Evolutionary conservation across 2,329 filamentous ascomycete species (phyloP).

Genomic region (Sporothrix phasma): DNA sequence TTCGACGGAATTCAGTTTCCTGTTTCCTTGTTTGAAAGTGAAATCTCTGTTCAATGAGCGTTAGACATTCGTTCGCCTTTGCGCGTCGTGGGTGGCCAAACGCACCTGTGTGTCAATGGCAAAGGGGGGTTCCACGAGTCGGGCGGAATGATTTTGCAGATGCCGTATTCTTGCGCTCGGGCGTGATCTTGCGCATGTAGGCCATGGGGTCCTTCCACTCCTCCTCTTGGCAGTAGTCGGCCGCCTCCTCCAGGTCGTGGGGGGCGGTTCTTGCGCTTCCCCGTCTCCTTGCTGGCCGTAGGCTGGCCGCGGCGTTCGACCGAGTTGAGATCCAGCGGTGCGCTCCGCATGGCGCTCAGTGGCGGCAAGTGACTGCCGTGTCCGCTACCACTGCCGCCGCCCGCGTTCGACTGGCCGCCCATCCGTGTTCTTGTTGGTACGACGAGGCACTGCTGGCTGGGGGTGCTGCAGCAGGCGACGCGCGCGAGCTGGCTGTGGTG

Average conservation of each 20-base stretch:
- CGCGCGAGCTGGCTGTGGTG: conserved; percentile 40
- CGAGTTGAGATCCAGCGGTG: conserved; percentile 70
- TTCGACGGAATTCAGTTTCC: conserved; percentile 94
- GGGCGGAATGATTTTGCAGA: conserved; percentile 92
- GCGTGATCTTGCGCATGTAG: conserved; percentile 84
- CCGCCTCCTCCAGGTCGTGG: conserved; percentile 79
- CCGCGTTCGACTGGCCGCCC: conserved; percentile 37
- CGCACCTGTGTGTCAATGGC: conserved; percentile 93
- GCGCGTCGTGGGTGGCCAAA: background rate
- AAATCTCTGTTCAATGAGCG: conserved; percentile 55
- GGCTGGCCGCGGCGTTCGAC: conserved; percentile 86
- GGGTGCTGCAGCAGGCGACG: conserved; percentile 37
- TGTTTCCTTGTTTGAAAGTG: conserved; percentile 95
- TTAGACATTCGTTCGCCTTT: background rate
- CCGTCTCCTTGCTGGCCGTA: conserved; percentile 62
- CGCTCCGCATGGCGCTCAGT: conserved; percentile 46
- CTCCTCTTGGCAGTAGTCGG: conserved; percentile 80
- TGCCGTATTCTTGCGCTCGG: conserved; percentile 81
- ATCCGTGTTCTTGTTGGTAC: conserved; percentile 42
- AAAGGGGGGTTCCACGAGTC: conserved; percentile 92
- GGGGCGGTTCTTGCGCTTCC: conserved; percentile 70
- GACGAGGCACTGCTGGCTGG: conserved; percentile 26
- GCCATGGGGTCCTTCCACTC: conserved; percentile 92
- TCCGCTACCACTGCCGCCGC: background rate
- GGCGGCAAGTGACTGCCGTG: conserved; percentile 36